Base-by-base conservation (phyloP, 1,284 basidiomycete species). In the Malassezia furfur region DNA sequence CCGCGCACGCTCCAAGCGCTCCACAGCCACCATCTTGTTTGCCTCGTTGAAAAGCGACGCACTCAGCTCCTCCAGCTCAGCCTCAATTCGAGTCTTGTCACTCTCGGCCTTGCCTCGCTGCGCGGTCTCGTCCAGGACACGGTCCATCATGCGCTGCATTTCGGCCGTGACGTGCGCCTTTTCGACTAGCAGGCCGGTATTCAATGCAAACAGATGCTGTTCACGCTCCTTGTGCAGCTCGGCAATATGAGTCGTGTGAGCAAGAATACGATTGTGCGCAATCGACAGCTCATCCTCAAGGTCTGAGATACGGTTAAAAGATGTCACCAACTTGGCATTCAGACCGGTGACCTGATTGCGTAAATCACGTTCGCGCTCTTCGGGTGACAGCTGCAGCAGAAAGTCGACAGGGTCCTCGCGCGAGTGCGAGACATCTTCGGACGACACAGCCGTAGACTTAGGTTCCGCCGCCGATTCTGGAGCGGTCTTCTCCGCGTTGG, bases 141-240 rank as follows among this genome's bases (percentile, higher is more conserved):
- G 85, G 65, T 93, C 88, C 83, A 96, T 96, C 62, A 98, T 80
- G 30, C 89, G 82, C 65, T 85, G 93, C 68, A 98, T 85, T 77
- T 98, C 94, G 8, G 83, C 77, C 17, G 87, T 89, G 57, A 98
- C 91, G 75, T 93, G 86, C 30, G 82, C 79, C 74, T 89, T 75
- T 77, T 98, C 93, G 22, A 98, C 91, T 40, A 96, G 79, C 31
- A 96, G 77, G 7, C 93, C 93, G 0, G 88, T 87, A 51, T 76
- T 75, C 41, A 77, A 70, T 14, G 75, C 75, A 31, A 68, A 69
- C n/a, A 76, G 59, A 58, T 76, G 77, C 52, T 69, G 63, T 41
- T 78, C 56, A 66, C 79, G 77, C 76, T 80, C 71, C 68, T 77
- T 72, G 76, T 79, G 76, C 67, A 80, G 64, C 84, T 84, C 41